Evolutionary conservation across 2,329 filamentous ascomycete genomes (phyloP), one percentile per base, ranked within the genome.

Genomic region (Exophiala sp.): DNA sequence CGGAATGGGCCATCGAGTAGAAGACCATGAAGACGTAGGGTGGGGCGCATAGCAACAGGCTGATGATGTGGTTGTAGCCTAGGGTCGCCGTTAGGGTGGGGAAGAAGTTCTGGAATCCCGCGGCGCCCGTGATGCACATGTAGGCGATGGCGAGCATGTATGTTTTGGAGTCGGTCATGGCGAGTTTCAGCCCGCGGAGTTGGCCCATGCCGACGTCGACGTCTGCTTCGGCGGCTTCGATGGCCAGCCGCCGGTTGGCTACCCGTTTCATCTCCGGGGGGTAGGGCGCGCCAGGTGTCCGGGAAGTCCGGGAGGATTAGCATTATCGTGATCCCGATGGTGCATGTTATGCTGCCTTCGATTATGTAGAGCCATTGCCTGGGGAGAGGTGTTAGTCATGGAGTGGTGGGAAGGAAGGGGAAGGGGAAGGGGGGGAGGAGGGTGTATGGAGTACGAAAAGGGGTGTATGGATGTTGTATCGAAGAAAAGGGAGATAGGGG

Each of bases 311-410:
- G 69, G 1, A 72, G 62, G 8, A 69, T 45, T 9, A 64, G 46
- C 30, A 58, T 58, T 24, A 69, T 62, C 13, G 62, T 13, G 2
- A 70, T 22, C 6, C 70, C 72, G 50, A 74, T 65, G 3, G 63
- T 59, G 16, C 73, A 66, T 2, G 73, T 74, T 18, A 71, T 67
- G 30, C 68, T 69, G 6, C 80, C 79, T 58, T 81, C 77, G 41
- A 82, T 67, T 29, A 74, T 69, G 65, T 81, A 82, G 0, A 82
- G 69, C 79, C 79, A 82, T 44, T 78, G 68, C 68, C 68, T 43
- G 14, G n/a, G 16, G 42, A n/a, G n/a, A n/a, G n/a, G n/a, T n/a
- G n/a, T n/a, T n/a, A n/a, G n/a, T n/a, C n/a, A n/a, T n/a, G n/a
- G n/a, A n/a, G n/a, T n/a, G n/a, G n/a, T n/a, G n/a, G n/a, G n/a